Evolutionary conservation across 768 basidiomycete genomes (phyloP).

Genomic region (Suillus plorans): DNA sequence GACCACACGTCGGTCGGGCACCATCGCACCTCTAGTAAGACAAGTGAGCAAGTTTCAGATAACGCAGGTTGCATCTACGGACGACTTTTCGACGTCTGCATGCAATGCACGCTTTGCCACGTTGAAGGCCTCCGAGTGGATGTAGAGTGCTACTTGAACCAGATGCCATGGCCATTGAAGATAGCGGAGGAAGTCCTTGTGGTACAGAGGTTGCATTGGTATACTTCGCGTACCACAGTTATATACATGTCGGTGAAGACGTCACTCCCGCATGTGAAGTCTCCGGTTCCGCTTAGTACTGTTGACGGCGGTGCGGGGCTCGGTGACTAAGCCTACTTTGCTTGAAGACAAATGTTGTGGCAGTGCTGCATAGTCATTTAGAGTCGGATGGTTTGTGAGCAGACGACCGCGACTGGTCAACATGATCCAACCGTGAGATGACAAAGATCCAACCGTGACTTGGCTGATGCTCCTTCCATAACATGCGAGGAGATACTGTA

Average conservation of each 20-base stretch:
- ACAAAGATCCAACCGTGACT: not conserved
- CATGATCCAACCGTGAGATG: not conserved
- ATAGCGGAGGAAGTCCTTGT: not conserved
- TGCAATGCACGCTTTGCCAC: conserved; percentile 52
- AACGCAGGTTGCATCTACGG: not conserved
- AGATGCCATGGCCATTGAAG: conserved; percentile 1
- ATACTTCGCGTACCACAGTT: not conserved
- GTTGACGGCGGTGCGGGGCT: not conserved
- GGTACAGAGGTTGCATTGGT: too few species aligned
- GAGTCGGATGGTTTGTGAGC: not conserved
- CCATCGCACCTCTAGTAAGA: conserved; percentile 66
- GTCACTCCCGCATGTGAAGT: not conserved
- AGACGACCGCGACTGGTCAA: too few species aligned
- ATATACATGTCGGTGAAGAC: not conserved
- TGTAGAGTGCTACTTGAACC: conserved; percentile 6
- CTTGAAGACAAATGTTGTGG: not conserved
- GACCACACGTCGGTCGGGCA: conserved; percentile 59
- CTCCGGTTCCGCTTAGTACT: not conserved
- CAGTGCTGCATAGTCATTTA: not conserved
- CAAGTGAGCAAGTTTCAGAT: not conserved
- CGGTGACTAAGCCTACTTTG: not conserved
- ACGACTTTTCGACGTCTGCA: conserved; percentile 57
- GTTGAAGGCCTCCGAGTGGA: conserved; percentile 33
- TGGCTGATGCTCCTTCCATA: not conserved
- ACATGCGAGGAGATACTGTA: not conserved